Evolutionary conservation across 2,329 filamentous ascomycete species (phyloP).

Genomic region (Celoporthe dispersa): DNA sequence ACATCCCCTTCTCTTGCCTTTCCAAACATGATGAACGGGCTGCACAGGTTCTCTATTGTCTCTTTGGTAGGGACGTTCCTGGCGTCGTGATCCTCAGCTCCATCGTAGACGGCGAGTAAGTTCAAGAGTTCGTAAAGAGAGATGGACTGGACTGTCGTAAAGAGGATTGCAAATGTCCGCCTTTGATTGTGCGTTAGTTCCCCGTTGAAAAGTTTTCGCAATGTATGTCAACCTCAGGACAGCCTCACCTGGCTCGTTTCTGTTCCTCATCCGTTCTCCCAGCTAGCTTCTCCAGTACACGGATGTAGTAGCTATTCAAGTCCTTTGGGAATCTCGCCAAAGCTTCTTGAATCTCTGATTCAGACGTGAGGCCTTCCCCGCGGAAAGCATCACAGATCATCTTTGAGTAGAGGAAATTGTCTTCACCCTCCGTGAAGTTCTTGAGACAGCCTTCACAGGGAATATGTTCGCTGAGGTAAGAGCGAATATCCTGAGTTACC

Average conservation of each 20-base stretch:
- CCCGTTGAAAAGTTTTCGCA: too few relatives aligned
- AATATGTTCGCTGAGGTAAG: not conserved
- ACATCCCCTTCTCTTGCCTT: too few relatives aligned
- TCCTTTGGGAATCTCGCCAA: not conserved
- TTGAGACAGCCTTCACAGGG: not conserved
- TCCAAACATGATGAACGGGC: too few relatives aligned
- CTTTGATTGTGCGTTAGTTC: too few relatives aligned
- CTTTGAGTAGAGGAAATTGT: conserved; percentile 5
- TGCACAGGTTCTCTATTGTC: too few relatives aligned
- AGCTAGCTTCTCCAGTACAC: conserved; percentile 1
- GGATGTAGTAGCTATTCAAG: not conserved
- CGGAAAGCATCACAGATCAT: not conserved
- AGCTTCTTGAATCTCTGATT: not conserved
- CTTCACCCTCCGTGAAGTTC: not conserved
- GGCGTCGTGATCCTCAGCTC: too few relatives aligned
- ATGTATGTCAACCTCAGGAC: not conserved
- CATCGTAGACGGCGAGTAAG: too few relatives aligned
- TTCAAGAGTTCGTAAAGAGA: too few relatives aligned
- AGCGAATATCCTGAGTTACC: too few relatives aligned
- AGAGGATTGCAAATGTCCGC: too few relatives aligned
- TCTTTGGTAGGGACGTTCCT: too few relatives aligned
- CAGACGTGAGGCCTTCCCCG: not conserved
- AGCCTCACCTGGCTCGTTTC: not conserved
- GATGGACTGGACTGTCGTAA: too few relatives aligned
- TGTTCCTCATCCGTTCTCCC: not conserved